Percentiles rank a stretch among this genome's conserved stretches.
Conservation (phyloP, 352 stramenopile genomes). For the Phytophthora pini region DNA sequence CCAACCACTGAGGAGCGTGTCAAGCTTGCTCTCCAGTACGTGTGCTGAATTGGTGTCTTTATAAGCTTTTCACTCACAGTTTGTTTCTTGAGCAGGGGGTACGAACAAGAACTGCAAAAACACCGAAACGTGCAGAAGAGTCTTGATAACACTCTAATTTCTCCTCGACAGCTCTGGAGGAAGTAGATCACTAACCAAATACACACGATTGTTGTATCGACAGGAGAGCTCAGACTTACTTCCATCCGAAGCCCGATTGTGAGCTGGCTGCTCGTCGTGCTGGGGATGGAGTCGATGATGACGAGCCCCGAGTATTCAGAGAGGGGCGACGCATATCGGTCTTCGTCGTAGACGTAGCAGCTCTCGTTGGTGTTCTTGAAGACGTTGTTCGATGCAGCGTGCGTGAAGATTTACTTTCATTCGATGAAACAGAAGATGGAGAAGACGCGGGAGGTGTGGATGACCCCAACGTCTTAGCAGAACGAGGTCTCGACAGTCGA, state of each 20-base stretch:
- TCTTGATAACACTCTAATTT: not conserved
- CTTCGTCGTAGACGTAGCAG: constrained; percentile 10
- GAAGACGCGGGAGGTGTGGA: constrained; percentile 32
- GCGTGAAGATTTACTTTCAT: constrained; percentile 25
- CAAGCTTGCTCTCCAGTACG: constrained; percentile 55
- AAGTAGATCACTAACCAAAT: constrained; percentile 25
- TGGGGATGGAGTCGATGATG: constrained; percentile 24
- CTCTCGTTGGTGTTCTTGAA: constrained; percentile 15
- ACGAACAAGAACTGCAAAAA: constrained; percentile 50
- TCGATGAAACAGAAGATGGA: constrained; percentile 26
- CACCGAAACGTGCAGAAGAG: constrained; percentile 16
- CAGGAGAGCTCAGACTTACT: constrained; percentile 21
- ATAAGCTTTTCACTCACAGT: not conserved
- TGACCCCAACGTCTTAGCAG: constrained; percentile 16
- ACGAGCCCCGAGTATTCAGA: constrained; percentile 25
- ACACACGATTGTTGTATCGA: constrained; percentile 12
- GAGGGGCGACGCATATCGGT: constrained; percentile 26
- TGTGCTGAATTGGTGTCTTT: constrained; percentile 3
- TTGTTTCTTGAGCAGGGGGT: constrained; percentile 34
- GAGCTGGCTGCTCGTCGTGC: constrained; percentile 25
- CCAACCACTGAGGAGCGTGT: constrained; percentile 70
- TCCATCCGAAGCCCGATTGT: constrained; percentile 40
- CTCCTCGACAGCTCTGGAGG: constrained; percentile 18
- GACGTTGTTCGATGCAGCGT: constrained; percentile 33
- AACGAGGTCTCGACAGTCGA: constrained; percentile 33